Percentiles rank a stretch among this genome's conserved stretches.
phyloP scores from a whole-genome alignment of 441 rosid genomes.

The Syzygium malaccense region DNA sequence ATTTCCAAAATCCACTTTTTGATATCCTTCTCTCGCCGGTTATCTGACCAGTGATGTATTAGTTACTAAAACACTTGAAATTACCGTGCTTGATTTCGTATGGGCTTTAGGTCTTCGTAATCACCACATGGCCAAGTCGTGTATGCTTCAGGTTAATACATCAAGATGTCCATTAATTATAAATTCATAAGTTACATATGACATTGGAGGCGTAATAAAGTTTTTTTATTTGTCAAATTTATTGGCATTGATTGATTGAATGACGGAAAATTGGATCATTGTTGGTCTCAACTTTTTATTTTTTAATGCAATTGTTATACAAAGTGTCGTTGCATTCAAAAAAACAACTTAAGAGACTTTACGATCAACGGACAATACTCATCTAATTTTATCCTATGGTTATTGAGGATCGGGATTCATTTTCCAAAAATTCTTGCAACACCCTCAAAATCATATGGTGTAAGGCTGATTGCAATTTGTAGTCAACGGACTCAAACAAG shows the following conservation, averaged over 20 bases:
- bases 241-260: not conserved
- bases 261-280: not conserved
- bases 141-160: not conserved
- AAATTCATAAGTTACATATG: not conserved
- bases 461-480: not conserved
- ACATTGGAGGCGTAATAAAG: not conserved
- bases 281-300: not conserved
- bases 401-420: not conserved
- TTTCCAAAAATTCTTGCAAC: not conserved
- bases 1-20: not conserved
- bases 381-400: not conserved
- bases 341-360: not conserved
- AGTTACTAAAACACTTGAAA: not conserved
- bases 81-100: not conserved
- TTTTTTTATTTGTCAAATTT: not conserved
- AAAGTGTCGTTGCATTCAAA: not conserved
- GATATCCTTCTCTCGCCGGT: not conserved
- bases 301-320: not conserved
- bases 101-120: not conserved
- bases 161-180: not conserved
- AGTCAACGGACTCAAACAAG: not conserved
- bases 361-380: fast-evolving
- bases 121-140: not conserved
- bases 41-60: not conserved
- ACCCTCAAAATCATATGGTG: not conserved